Conservation (phyloP, 495 filamentous ascomycete species). For the Lepidopterella palustris region DNA sequence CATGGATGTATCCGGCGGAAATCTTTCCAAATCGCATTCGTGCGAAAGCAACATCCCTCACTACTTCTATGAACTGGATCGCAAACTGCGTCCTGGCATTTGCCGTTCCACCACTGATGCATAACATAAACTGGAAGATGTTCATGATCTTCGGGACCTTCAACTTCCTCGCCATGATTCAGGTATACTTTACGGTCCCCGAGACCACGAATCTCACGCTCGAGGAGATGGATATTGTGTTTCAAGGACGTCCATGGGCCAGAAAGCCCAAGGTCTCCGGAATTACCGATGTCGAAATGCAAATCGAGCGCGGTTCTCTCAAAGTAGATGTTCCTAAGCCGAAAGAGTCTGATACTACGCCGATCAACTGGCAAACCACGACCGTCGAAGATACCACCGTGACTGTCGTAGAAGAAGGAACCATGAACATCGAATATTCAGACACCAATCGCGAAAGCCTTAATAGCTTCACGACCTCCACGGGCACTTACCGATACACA, state of each 20-base stretch:
- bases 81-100: constrained; percentile 40
- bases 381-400: too few relatives aligned
- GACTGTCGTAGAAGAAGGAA: too few relatives aligned
- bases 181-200: constrained; percentile 51
- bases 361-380: too few relatives aligned
- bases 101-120: constrained; percentile 45
- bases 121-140: constrained; percentile 49
- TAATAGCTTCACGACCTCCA: too few relatives aligned
- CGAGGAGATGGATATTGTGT: constrained; percentile 31
- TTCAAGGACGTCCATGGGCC: constrained; percentile 22
- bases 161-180: constrained; percentile 48
- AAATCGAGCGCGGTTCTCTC: too few relatives aligned
- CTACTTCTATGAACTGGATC: constrained; percentile 58
- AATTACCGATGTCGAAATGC: too few relatives aligned
- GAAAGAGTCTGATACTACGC: too few relatives aligned
- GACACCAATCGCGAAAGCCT: too few relatives aligned
- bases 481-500: too few relatives aligned
- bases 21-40: constrained; percentile 58
- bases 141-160: constrained; percentile 42
- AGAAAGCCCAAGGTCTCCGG: too few relatives aligned
- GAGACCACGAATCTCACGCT: constrained; percentile 43
- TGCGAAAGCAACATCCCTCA: constrained; percentile 55
- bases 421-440: too few relatives aligned
- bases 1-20: constrained; percentile 59
- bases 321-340: too few relatives aligned